phyloP scores from a whole-genome alignment of 202 grass and related monocot species.

The Alloteropsis angusta region DNA sequence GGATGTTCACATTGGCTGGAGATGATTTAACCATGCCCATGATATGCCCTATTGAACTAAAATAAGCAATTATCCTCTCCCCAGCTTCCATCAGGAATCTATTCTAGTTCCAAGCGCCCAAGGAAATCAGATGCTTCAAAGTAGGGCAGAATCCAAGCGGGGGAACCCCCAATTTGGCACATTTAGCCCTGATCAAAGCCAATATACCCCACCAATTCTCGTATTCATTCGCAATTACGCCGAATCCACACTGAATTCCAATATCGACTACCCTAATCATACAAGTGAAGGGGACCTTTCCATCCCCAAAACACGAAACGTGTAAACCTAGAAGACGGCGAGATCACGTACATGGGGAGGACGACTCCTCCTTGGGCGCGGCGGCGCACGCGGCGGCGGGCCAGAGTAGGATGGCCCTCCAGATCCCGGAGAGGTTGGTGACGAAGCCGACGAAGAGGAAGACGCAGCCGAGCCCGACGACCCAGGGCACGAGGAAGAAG shows the following conservation, averaged over 20 bases:
- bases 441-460: conserved; percentile 71
- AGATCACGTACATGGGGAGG: conserved; percentile 46
- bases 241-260: neutral
- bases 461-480: conserved; percentile 60
- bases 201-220: neutral
- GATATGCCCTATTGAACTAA: neutral
- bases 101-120: neutral
- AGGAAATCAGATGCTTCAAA: neutral
- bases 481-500: conserved; percentile 90
- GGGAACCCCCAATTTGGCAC: neutral
- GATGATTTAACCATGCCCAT: neutral
- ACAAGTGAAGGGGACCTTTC: neutral
- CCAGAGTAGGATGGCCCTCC: conserved; percentile 57
- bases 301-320: neutral
- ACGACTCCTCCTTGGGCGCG: conserved; percentile 1
- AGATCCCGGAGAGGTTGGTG: conserved; percentile 56
- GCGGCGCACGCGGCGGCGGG: conserved; percentile 2
- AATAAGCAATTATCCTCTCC: neutral
- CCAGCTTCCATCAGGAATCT: neutral
- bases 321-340: neutral
- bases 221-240: neutral
- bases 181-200: neutral
- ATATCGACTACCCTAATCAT: neutral
- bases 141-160: neutral
- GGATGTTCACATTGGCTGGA: neutral